Evolutionary conservation across 106 monocot genomes (phyloP).

Genomic region (Platanthera guangdongensis): DNA sequence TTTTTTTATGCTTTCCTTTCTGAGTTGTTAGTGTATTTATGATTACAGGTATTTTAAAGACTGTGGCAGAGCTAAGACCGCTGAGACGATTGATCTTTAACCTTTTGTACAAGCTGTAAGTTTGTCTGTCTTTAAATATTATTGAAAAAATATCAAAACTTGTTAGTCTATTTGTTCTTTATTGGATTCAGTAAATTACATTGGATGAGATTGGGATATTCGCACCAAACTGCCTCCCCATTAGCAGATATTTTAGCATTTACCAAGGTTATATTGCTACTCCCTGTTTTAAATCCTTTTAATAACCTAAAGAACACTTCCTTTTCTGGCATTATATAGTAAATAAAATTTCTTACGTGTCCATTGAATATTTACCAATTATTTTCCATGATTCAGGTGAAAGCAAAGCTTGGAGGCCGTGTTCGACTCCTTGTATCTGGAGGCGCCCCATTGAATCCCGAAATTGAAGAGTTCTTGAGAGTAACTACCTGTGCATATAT

Average conservation of each 20-base stretch:
- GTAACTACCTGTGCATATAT: slow-evolving; percentile 75
- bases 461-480: slow-evolving; percentile 87
- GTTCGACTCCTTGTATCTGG: slow-evolving; percentile 81
- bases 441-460: slow-evolving; percentile 73
- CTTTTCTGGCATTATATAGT: not conserved
- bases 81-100: slow-evolving; percentile 82
- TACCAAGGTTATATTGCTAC: slow-evolving; percentile 41
- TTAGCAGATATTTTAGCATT: slow-evolving; percentile 83
- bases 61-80: slow-evolving; percentile 62
- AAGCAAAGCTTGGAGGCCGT: slow-evolving; percentile 76
- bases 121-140: not conserved
- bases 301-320: not conserved
- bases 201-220: slow-evolving; percentile 66
- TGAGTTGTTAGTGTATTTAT: too few relatives aligned
- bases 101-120: slow-evolving; percentile 72
- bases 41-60: slow-evolving; percentile 63
- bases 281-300: not conserved
- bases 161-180: not conserved
- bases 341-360: not conserved
- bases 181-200: slow-evolving; percentile 52
- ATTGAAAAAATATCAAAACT: not conserved
- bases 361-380: not conserved
- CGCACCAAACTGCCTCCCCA: slow-evolving; percentile 66
- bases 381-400: slow-evolving; percentile 36
- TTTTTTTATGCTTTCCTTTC: not conserved